Conservation (phyloP, 805 yeast species). For the Kazachstania martiniae region DNA sequence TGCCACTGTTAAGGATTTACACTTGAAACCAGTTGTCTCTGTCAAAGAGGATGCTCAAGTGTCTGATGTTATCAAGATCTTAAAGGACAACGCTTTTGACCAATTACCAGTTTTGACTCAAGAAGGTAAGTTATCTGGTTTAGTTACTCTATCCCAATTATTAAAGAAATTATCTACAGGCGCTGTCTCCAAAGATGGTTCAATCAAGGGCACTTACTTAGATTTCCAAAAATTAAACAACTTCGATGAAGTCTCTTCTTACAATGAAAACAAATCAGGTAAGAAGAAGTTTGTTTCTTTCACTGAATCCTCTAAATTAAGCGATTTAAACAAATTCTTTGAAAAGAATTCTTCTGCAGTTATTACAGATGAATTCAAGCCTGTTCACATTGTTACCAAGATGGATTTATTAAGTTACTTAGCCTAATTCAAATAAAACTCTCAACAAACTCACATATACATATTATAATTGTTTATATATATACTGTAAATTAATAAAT, state of each 20-base stretch:
- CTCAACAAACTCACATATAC: not conserved
- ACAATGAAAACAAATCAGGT: conserved; percentile 49
- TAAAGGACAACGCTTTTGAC: conserved; percentile 71
- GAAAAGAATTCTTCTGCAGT: conserved; percentile 80
- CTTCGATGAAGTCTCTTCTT: conserved; percentile 46
- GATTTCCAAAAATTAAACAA: conserved; percentile 68
- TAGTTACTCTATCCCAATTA: conserved; percentile 65
- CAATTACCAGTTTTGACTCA: conserved; percentile 64
- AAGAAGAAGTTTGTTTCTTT: conserved; percentile 59
- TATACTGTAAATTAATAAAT: not conserved
- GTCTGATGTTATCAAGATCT: conserved; percentile 52
- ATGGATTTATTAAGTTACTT: conserved; percentile 61
- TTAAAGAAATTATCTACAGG: conserved; percentile 57
- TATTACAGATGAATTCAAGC: conserved; percentile 65
- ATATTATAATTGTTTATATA: not conserved
- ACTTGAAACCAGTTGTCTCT: conserved; percentile 71
- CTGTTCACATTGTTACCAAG: conserved; percentile 78
- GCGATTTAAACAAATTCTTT: conserved; percentile 64
- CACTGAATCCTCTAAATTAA: conserved; percentile 52
- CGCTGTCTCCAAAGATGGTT: conserved; percentile 43
- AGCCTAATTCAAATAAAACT: conserved; percentile 13
- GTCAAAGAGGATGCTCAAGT: conserved; percentile 51
- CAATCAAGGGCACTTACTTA: conserved; percentile 39
- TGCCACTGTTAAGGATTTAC: conserved; percentile 56
- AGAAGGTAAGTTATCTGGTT: conserved; percentile 56